Evolutionary conservation across 2,329 filamentous ascomycete species (phyloP).

Genomic region (Coniochaeta pulveracea): DNA sequence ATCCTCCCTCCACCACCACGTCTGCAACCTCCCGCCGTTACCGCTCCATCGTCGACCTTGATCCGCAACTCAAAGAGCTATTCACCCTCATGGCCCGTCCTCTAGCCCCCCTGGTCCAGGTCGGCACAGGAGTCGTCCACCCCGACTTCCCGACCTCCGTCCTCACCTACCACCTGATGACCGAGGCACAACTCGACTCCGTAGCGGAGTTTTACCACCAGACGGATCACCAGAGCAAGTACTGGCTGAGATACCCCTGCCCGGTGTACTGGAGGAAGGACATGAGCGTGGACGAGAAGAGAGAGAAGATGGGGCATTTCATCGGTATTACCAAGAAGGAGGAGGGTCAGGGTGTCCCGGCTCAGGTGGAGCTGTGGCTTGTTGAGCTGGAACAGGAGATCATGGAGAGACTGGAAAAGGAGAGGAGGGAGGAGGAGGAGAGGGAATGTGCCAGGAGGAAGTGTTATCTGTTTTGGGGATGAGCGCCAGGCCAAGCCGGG

Average conservation of each 20-base stretch:
- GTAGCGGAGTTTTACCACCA: conserved; percentile 68
- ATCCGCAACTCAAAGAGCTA: too few relatives aligned
- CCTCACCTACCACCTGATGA: conserved; percentile 64
- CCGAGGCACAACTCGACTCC: conserved; percentile 56
- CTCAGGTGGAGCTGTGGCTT: conserved; percentile 2
- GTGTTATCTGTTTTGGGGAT: too few relatives aligned
- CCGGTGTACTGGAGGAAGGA: conserved; percentile 50
- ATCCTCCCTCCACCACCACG: too few relatives aligned
- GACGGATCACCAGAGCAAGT: conserved; percentile 37
- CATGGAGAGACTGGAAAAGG: conserved; percentile 23
- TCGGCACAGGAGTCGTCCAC: conserved; percentile 50
- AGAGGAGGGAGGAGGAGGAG: conserved; percentile 34
- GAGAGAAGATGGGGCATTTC: conserved; percentile 60
- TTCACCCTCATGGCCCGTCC: conserved; percentile 53
- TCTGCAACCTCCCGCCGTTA: too few relatives aligned
- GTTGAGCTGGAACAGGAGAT: conserved; percentile 33
- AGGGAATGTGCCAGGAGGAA: too few relatives aligned
- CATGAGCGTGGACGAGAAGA: conserved; percentile 53
- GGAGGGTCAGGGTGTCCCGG: conserved; percentile 20
- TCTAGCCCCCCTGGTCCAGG: conserved; percentile 55
- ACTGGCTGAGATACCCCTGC: conserved; percentile 51
- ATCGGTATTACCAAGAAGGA: conserved; percentile 56
- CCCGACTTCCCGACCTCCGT: conserved; percentile 54
- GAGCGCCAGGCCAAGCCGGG: too few relatives aligned
- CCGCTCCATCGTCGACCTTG: too few relatives aligned